Conservation (phyloP, 78 protist species). For the Monosiga brevicollis region DNA sequence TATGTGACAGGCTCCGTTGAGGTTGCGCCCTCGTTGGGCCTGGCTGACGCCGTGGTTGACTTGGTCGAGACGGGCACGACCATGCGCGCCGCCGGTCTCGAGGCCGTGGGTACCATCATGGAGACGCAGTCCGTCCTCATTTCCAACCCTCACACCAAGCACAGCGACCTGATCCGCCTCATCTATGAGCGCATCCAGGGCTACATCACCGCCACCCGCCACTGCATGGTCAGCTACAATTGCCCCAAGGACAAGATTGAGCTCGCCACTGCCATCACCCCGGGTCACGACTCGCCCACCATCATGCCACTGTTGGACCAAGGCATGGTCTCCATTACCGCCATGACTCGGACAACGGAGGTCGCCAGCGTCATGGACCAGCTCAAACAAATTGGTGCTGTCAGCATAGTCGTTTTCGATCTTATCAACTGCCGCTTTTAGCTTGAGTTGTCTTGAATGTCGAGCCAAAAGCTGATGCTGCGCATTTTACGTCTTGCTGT, state of each 20-base stretch:
- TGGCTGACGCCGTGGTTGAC: constrained; percentile 54
- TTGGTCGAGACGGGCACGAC: constrained; percentile 69
- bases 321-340: not conserved
- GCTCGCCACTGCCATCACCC: constrained; percentile 25
- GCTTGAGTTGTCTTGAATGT: too few relatives aligned
- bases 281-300: constrained; percentile 47
- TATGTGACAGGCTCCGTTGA: constrained; percentile 59
- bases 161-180: constrained; percentile 17
- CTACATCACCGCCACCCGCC: constrained; percentile 12
- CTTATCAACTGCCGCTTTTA: not conserved
- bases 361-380: not conserved
- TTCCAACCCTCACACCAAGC: constrained; percentile 31
- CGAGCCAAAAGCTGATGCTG: too few relatives aligned
- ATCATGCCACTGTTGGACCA: constrained; percentile 17
- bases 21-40: constrained; percentile 45
- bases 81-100: constrained; percentile 64
- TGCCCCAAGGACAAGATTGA: not conserved
- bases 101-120: constrained; percentile 16
- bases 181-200: constrained; percentile 34
- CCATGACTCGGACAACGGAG: not conserved
- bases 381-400: not conserved
- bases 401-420: not conserved
- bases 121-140: constrained; percentile 41
- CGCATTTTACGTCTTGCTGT: too few relatives aligned
- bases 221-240: constrained; percentile 25